Evolutionary conservation across 768 basidiomycete genomes (phyloP), one percentile per base, ranked within the genome.

Genomic region (Cytidiella melzeri): DNA sequence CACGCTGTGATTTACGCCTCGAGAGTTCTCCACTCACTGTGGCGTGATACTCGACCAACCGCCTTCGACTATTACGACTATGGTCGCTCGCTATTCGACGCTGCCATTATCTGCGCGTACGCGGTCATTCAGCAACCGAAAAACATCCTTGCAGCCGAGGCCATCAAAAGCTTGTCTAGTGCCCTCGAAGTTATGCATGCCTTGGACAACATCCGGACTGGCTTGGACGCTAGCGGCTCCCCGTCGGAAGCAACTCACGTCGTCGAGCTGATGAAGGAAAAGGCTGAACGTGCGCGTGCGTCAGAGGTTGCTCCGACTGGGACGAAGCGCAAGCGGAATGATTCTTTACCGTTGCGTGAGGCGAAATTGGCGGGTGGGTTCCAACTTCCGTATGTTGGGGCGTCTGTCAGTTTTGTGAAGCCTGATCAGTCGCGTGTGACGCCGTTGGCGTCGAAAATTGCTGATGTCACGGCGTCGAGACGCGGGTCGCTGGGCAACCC

Each of bases 71-170:
- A 78, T 55, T 80, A 83, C 58, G 73, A 82, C 2, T 75, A 84
- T 43, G 73, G 75, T 13, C 74, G 81, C 52, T 69, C 79, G 12
- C 63, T 90, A 18, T 79, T 84, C 57, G 83, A 86, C 54, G 80
- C 88, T 0, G 74, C 78, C 4, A 74, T 85, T 18, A 70, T 80
- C 12, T 83, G 81, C 54, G 81, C 81, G 6, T 77, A 83, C 58
- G 75, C 79, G 6, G 77, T 76, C 47, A 70, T 86, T 45, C 72
- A 73, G 58, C 73, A 79, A 47, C 77, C 79, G 0, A 60, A 53
- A 20, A 69, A 68, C 24, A 66, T 80, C 28, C 74, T 74, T 57
- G 74, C 76, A 0, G 60, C 62, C 6, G 71, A 71, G 6, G 80
- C 79, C 41, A 58, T 74, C 47, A 73, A 75, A 45, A 73, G 74